phyloP scores from a whole-genome alignment of 2,329 filamentous ascomycete species.

The Penicillium sp. region DNA sequence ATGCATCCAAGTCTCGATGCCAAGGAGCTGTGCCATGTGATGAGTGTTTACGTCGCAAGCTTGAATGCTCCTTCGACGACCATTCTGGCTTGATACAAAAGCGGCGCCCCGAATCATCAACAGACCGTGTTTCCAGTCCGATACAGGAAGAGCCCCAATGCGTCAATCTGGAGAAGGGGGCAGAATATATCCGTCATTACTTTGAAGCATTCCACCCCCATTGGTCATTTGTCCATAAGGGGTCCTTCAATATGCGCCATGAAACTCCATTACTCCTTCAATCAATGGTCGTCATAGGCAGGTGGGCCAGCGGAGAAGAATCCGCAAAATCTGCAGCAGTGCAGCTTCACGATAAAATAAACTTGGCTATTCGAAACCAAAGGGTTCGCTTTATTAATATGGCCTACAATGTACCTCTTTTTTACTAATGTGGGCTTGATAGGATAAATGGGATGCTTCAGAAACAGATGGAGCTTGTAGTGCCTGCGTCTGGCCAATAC shows the following conservation, averaged over 20 bases:
- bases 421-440: not conserved
- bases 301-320: conserved; percentile 25
- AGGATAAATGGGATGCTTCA: conserved; percentile 28
- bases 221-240: conserved; percentile 32
- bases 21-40: conserved; percentile 15
- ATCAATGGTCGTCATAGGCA: conserved; percentile 29
- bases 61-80: not conserved
- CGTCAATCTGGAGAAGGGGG: conserved; percentile 1
- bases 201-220: conserved; percentile 28
- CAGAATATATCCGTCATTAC: conserved; percentile 24
- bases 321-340: conserved; percentile 21
- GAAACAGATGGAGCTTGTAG: conserved; percentile 1
- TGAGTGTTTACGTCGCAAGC: not conserved
- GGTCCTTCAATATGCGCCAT: conserved; percentile 17
- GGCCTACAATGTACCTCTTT: not conserved
- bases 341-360: not conserved
- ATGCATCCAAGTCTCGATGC: conserved; percentile 17
- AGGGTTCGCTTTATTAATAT: not conserved
- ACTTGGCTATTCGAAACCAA: not conserved
- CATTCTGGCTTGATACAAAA: not conserved
- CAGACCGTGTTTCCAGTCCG: not conserved
- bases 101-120: not conserved
- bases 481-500: conserved; percentile 29
- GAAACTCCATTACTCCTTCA: conserved; percentile 31
- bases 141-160: not conserved